Conservation (phyloP, 2,329 filamentous ascomycete species). For the Colletotrichum costaricense region DNA sequence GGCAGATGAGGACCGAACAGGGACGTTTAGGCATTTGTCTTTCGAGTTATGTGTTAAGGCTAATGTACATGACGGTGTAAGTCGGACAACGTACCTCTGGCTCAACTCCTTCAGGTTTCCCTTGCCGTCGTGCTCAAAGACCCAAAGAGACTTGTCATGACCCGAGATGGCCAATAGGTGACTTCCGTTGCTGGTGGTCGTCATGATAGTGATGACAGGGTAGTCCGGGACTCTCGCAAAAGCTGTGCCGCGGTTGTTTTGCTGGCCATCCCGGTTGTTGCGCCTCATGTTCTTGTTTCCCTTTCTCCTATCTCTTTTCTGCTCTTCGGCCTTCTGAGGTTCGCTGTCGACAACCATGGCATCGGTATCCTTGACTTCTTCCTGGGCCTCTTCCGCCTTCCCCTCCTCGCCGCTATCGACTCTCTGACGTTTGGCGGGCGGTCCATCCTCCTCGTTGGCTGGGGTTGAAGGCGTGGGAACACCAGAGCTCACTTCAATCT, state of each 20-base stretch:
- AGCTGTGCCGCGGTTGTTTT: conserved; percentile 44
- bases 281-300: conserved; percentile 34
- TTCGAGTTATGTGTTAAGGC: conserved; percentile 42
- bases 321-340: conserved; percentile 38
- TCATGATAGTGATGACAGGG: conserved; percentile 77
- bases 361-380: conserved; percentile 37
- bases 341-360: conserved; percentile 37
- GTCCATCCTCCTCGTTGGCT: conserved; percentile 41
- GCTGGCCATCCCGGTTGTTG: conserved; percentile 46
- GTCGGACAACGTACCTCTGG: conserved; percentile 67
- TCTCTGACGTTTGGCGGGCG: conserved; percentile 57
- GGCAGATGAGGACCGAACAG: conserved; percentile 77
- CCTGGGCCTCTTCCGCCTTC: conserved; percentile 44
- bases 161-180: conserved; percentile 83
- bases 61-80: conserved; percentile 22
- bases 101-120: conserved; percentile 76
- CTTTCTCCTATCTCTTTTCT: conserved; percentile 42
- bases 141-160: conserved; percentile 92
- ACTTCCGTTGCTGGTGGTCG: conserved; percentile 70
- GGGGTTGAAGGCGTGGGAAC: conserved; percentile 23
- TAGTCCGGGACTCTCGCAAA: conserved; percentile 56
- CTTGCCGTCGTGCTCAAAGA: conserved; percentile 75
- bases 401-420: conserved; percentile 47
- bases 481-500: conserved; percentile 41
- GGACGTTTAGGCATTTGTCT: conserved; percentile 92